Percentiles rank a stretch among this genome's conserved stretches.
These are phyloP conservation scores for Cotoneaster glaucophyllus DNA, from an alignment of 306 rosid species.

Conservation along the genomic window DNA sequence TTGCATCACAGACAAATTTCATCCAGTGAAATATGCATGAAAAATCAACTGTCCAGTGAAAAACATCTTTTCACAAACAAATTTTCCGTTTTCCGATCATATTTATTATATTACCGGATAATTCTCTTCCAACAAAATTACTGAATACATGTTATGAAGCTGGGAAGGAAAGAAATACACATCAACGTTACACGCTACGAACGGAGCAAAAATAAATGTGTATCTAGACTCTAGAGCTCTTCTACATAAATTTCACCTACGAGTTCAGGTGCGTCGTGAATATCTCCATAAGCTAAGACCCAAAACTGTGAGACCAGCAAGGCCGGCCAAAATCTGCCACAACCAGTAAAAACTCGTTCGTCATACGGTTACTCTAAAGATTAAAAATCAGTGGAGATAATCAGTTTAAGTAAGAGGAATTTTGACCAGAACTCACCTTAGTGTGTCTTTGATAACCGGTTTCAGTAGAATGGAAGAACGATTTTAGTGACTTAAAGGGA, in stretches of 20 bases:
- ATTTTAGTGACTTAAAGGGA: constrained; percentile 45
- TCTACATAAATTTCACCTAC: constrained; percentile 23
- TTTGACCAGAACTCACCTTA: constrained; percentile 40
- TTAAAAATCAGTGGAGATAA: background rate
- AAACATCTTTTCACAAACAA: background rate
- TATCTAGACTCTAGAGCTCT: constrained; percentile 5
- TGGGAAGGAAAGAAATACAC: background rate
- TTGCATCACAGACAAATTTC: background rate
- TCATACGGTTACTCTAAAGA: background rate
- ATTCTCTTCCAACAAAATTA: background rate
- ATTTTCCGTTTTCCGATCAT: background rate
- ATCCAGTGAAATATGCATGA: background rate
- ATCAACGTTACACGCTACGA: background rate
- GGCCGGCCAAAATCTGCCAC: constrained; percentile 63
- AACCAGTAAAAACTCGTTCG: constrained; percentile 1
- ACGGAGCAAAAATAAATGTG: background rate
- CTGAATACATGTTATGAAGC: background rate
- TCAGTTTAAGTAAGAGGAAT: background rate
- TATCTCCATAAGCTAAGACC: constrained; percentile 65
- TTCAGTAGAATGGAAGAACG: constrained; percentile 41
- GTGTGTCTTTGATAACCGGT: constrained; percentile 42
- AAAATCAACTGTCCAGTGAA: background rate
- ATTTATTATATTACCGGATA: background rate
- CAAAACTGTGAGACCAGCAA: constrained; percentile 56
- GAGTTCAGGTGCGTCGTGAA: constrained; percentile 41